These are phyloP conservation scores for Leishmania lainsoni DNA, from an alignment of 208 protist genomes.

Conservation along the genomic window DNA sequence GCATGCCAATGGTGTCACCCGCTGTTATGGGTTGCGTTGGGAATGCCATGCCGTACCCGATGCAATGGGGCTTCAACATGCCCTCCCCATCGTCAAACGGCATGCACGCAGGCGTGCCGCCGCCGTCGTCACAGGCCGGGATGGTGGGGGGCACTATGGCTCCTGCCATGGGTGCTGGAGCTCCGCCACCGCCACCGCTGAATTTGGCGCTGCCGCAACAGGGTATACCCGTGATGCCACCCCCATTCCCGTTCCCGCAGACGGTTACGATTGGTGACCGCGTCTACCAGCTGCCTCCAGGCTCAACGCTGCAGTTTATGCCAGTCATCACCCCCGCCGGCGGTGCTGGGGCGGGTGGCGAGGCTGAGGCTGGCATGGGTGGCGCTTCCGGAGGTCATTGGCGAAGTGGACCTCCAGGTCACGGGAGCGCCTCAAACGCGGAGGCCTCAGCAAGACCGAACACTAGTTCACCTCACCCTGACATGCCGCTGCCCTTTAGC, in stretches of 20 bases:
- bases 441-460: background rate
- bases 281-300: constrained; percentile 54
- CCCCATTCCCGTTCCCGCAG: constrained; percentile 40
- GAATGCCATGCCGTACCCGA: constrained; percentile 14
- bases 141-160: constrained; percentile 20
- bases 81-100: background rate
- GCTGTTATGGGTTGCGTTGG: background rate
- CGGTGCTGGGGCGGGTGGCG: background rate
- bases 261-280: constrained; percentile 59
- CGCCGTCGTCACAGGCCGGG: constrained; percentile 9
- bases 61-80: constrained; percentile 18
- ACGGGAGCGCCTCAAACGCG: background rate
- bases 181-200: constrained; percentile 6
- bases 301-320: constrained; percentile 58
- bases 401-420: background rate
- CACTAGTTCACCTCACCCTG: background rate
- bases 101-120: constrained; percentile 10
- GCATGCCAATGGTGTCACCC: constrained; percentile 14
- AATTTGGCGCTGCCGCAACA: constrained; percentile 6
- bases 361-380: constrained; percentile 3
- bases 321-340: constrained; percentile 54
- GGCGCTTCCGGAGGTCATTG: constrained; percentile 1
- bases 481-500: background rate
- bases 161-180: background rate
- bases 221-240: constrained; percentile 32